These are phyloP conservation scores for Westerdykella sp. DNA, from an alignment of 2,329 filamentous ascomycete species.

Conservation along the genomic window DNA sequence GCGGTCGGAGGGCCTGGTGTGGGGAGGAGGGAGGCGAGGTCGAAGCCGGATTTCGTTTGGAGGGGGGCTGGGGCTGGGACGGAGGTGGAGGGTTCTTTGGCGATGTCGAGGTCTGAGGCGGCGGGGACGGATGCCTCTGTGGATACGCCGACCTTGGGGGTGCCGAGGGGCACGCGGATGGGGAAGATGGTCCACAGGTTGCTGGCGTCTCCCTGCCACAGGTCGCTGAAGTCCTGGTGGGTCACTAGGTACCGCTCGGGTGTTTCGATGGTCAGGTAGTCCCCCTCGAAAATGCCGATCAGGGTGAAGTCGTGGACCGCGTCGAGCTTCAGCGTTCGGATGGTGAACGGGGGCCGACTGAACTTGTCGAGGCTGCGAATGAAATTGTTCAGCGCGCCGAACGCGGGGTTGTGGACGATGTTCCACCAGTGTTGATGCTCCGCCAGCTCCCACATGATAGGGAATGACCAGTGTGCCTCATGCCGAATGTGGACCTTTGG, in stretches of 20 bases:
- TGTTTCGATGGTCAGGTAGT: conserved; percentile 41
- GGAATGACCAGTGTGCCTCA: conserved; percentile 47
- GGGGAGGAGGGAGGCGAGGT: conserved; percentile 24
- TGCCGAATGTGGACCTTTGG: conserved; percentile 49
- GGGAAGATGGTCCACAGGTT: conserved; percentile 10
- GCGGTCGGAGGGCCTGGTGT: conserved; percentile 12
- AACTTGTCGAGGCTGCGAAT: conserved; percentile 42
- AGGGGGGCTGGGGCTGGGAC: conserved; percentile 34
- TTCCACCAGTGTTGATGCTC: conserved; percentile 28
- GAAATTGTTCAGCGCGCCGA: conserved; percentile 39
- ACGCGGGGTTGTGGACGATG: conserved; percentile 38
- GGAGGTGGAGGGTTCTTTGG: neutral
- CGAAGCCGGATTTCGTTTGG: conserved; percentile 49
- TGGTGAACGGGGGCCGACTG: conserved; percentile 36
- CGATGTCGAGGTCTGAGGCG: neutral
- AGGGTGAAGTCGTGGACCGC: conserved; percentile 40
- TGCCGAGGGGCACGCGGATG: conserved; percentile 30
- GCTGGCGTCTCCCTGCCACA: conserved; percentile 21
- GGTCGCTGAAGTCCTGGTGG: conserved; percentile 36
- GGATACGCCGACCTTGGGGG: neutral
- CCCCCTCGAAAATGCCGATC: conserved; percentile 41
- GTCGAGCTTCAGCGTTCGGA: conserved; percentile 36
- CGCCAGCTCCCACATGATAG: conserved; percentile 40
- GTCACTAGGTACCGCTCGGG: conserved; percentile 35
- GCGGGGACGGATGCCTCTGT: neutral